Evolutionary conservation across 2,329 filamentous ascomycete species (phyloP).

Genomic region (Emergomyces africanus): DNA sequence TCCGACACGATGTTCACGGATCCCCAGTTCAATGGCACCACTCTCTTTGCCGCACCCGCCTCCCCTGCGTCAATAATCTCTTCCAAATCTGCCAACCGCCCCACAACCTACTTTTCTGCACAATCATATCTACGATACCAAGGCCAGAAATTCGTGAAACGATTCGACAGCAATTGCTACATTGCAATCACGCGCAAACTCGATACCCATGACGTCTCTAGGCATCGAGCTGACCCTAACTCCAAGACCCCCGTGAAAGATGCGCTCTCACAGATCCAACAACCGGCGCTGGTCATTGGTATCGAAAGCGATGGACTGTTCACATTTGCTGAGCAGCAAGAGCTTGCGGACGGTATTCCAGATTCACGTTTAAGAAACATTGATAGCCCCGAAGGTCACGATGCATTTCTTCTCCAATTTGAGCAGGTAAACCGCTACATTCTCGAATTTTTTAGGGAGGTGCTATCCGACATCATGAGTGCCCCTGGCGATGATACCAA

Average conservation of each 20-base stretch:
- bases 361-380: conserved; percentile 71
- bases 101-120: conserved; percentile 89
- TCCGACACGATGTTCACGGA: conserved; percentile 38
- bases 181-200: conserved; percentile 97
- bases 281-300: conserved; percentile 81
- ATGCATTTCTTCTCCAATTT: conserved; percentile 92
- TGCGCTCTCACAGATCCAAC: conserved; percentile 69
- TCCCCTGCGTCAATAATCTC: conserved; percentile 20
- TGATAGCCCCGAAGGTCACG: conserved; percentile 87
- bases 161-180: conserved; percentile 98
- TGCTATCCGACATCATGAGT: conserved; percentile 78
- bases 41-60: conserved; percentile 34
- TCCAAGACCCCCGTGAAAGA: conserved; percentile 46
- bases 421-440: conserved; percentile 91
- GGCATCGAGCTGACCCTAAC: conserved; percentile 45
- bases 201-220: conserved; percentile 90
- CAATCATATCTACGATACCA: conserved; percentile 97
- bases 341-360: conserved; percentile 70
- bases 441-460: conserved; percentile 67
- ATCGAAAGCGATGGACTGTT: conserved; percentile 95
- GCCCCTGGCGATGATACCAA: conserved; percentile 39
- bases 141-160: conserved; percentile 88
- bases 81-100: conserved; percentile 20
- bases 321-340: conserved; percentile 91
- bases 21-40: conserved; percentile 59